Base-by-base conservation (phyloP, 331 rosid genomes). In the Cydonia oblonga region DNA sequence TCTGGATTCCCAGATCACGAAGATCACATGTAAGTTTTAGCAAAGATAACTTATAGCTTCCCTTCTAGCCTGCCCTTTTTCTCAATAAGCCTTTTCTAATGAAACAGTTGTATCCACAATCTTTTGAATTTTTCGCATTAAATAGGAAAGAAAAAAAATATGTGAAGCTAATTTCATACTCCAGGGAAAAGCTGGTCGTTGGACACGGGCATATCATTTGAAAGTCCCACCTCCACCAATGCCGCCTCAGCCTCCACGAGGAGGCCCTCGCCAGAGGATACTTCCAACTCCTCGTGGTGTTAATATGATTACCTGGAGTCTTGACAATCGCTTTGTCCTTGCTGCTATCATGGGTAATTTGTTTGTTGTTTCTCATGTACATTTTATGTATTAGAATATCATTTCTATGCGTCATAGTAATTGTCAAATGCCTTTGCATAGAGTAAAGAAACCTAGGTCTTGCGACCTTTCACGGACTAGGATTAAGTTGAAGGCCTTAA, bases 241-340 rank as follows among this genome's bases (percentile, higher is more conserved):
- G 90, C 99, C 92, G 12, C 90, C 96, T 72, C 99, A 95, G 77
- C 99, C 96, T 72, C 79, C 84, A 51, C 88, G 93, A 74, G 99
- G 97, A 26, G 97, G 99, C 58, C 99, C 99, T 76, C 96, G 96
- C 54, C 99, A 91, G 81, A 88, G 97, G 76, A 89, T 89, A 80
- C 88, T 95, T 81, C 99, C 99, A 40, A 95, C 97, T 51, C 98
- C 97, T 75, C 99, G 96, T 42, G 97, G 97, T 84, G 99, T 95
- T 74, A 95, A 91, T 91, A 95, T 95, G 99, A 91, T 95, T 73
- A 85, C 85, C 77, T 95, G 99, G 99, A 95, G 99, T 87, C 89
- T 91, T 80, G 99, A 95, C 76, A 95, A 95, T 79, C 99, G 97
- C 68, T 95, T 95, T 81, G 99, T 95, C 77, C 96, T 95, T 71